Evolutionary conservation across 2,329 filamentous ascomycete species (phyloP).

Genomic region (Sphaerulina vaccinii): DNA sequence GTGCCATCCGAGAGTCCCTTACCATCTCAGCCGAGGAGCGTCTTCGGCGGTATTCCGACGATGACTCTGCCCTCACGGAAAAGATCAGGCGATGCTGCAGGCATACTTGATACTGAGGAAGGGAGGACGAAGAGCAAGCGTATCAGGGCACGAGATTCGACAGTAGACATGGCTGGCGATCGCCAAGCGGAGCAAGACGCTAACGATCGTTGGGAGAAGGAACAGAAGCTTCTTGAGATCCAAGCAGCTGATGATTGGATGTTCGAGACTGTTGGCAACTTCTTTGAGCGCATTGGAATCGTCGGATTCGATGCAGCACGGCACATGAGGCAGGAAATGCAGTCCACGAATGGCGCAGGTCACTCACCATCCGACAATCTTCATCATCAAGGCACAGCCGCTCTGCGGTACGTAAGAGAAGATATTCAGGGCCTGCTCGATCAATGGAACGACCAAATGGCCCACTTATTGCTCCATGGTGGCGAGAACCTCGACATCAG

Average conservation of each 20-base stretch:
- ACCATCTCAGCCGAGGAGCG: slow-evolving; percentile 36
- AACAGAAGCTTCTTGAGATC: slow-evolving; percentile 54
- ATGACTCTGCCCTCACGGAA: slow-evolving; percentile 53
- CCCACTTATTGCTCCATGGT: slow-evolving; percentile 29
- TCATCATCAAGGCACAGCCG: not conserved
- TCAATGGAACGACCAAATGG: slow-evolving; percentile 32
- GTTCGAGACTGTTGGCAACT: slow-evolving; percentile 53
- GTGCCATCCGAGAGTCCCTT: slow-evolving; percentile 28
- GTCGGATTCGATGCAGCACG: slow-evolving; percentile 36
- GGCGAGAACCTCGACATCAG: slow-evolving; percentile 31
- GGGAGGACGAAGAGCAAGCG: slow-evolving; percentile 60
- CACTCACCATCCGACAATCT: not conserved
- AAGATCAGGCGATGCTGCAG: slow-evolving; percentile 60
- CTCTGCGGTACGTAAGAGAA: slow-evolving; percentile 23
- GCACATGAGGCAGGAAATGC: slow-evolving; percentile 33
- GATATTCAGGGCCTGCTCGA: slow-evolving; percentile 32
- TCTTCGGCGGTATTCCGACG: slow-evolving; percentile 20
- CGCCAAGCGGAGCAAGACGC: slow-evolving; percentile 40
- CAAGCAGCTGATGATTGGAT: slow-evolving; percentile 58
- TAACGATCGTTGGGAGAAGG: slow-evolving; percentile 55
- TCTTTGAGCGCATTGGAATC: slow-evolving; percentile 54
- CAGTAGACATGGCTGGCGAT: slow-evolving; percentile 48
- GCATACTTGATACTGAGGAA: slow-evolving; percentile 58
- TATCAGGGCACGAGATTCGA: slow-evolving; percentile 59
- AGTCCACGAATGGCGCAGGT: slow-evolving; percentile 9